Base-by-base conservation (phyloP, 192 early-diverging fungal genomes). In the Phlyctochytrium planicorne region DNA sequence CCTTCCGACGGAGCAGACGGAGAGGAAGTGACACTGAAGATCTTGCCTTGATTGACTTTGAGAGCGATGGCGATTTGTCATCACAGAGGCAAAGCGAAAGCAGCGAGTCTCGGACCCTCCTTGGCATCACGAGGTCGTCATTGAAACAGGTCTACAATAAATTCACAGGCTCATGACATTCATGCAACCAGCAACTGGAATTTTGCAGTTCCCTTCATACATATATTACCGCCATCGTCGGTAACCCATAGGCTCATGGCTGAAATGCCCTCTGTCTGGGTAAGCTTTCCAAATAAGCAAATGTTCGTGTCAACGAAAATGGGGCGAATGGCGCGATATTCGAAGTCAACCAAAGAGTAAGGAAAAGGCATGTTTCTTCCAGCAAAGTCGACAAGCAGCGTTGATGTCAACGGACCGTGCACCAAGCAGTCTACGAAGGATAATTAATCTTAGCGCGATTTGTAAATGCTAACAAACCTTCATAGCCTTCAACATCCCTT, bases 321-420 rank as follows among this genome's bases (percentile, higher is more conserved):
- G 88, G 91, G 36, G 80, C 78, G 53, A 74, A 77, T 25, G 90
- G 82, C 1, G 68, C 57, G 33, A 68, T 70, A 2, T 65, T 66
- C 0, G 20, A 47, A 47, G n/a, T n/a, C n/a, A n/a, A n/a, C n/a
- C 10, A 47, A 20, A 14, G 40, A 47, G n/a, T n/a, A n/a, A 6
- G 40, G 40, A 47, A 14, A 47, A 71, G 75, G 85, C 72, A 30
- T 65, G 80, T 12, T 89, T 60, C 30, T 57, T 12, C 55, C 55
- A 57, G 12, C 12, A n/a, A 87, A 71, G 65, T 88, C 82, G 27
- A 91, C 73, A 60, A 93, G 78, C 35, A 87, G 68, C 1, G 90
- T 91, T 32, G 84, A 82, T 3, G 87, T 88, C 35, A 93, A 72
- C 12, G 91, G 91, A 0, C 90, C 91, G 60, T 91, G 91, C 40